A percentile compares a stretch with the other conserved stretches of the same genome.
phyloP scores from a whole-genome alignment of 139 green algal genomes.

The Eudorina sp. region DNA sequence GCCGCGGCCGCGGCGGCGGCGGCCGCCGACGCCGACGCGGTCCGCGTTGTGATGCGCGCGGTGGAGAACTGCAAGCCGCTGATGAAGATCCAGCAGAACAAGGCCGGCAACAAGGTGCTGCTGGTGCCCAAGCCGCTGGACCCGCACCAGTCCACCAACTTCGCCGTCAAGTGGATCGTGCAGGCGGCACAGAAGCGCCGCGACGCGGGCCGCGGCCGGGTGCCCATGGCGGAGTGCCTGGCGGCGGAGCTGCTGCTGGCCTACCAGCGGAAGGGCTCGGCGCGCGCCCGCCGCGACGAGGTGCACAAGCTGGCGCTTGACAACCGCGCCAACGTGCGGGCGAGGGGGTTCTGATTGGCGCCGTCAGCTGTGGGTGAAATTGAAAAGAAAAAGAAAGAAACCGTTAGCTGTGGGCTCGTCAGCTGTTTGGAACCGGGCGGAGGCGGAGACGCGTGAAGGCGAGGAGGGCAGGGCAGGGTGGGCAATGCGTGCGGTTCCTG shows the following conservation, averaged over 20 bases:
- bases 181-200: slow-evolving; percentile 37
- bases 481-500: no score
- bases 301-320: slow-evolving; percentile 68
- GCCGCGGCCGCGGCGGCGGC: not conserved
- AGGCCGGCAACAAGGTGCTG: slow-evolving; percentile 30
- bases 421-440: no score
- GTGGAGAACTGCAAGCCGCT: slow-evolving; percentile 62
- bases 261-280: slow-evolving; percentile 60
- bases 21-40: not conserved
- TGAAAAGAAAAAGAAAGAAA: no score
- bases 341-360: not conserved
- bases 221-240: slow-evolving; percentile 55
- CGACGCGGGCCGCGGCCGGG: not conserved
- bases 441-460: no score
- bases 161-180: slow-evolving; percentile 61
- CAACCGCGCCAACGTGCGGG: slow-evolving; percentile 58
- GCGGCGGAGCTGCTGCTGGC: slow-evolving; percentile 69
- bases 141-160: not conserved
- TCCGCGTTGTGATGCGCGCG: slow-evolving; percentile 39
- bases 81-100: slow-evolving; percentile 48
- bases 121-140: slow-evolving; percentile 31
- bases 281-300: slow-evolving; percentile 61
- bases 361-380: no score
- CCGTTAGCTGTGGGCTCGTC: no score
- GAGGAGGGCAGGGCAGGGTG: no score